Conservation (phyloP, 2,329 filamentous ascomycete species). For the Claviceps lovelessii region DNA sequence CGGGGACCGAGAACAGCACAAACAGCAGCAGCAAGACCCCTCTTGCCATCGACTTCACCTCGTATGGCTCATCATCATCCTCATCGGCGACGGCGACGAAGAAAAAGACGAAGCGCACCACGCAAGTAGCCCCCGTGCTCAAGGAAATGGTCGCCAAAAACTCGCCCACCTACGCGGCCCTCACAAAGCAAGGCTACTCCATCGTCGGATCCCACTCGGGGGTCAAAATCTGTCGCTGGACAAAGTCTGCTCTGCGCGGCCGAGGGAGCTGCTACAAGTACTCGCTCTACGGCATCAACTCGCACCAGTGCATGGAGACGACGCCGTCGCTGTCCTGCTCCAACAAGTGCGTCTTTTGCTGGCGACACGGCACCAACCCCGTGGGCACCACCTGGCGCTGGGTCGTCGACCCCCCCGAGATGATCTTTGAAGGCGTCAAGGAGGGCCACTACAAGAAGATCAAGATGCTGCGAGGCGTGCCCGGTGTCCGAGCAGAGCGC, state of each 20-base stretch:
- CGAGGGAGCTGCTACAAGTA: constrained; percentile 96
- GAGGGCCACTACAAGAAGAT: constrained; percentile 93
- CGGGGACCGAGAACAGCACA: constrained; percentile 21
- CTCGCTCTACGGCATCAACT: constrained; percentile 92
- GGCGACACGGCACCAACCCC: constrained; percentile 93
- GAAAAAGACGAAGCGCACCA: constrained; percentile 31
- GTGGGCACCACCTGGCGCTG: constrained; percentile 95
- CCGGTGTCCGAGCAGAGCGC: constrained; percentile 79
- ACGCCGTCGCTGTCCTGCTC: constrained; percentile 90
- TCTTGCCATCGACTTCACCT: constrained; percentile 81
- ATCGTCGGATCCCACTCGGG: constrained; percentile 93
- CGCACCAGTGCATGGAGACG: constrained; percentile 96
- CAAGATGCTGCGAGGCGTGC: constrained; percentile 89
- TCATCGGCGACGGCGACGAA: constrained; percentile 8
- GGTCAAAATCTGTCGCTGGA: constrained; percentile 97
- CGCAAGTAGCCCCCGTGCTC: constrained; percentile 27
- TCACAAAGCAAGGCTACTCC: constrained; percentile 93
- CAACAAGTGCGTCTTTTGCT: constrained; percentile 98
- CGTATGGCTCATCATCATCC: constrained; percentile 35
- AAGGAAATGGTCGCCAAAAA: constrained; percentile 93
- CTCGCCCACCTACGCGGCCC: constrained; percentile 73
- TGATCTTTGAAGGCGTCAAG: constrained; percentile 84
- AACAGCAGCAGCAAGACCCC: constrained; percentile 19
- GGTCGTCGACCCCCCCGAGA: constrained; percentile 79
- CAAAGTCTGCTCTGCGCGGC: constrained; percentile 86